These are phyloP conservation scores for Penicillium nordicum DNA, from an alignment of 2,329 filamentous ascomycete genomes.

Conservation along the genomic window DNA sequence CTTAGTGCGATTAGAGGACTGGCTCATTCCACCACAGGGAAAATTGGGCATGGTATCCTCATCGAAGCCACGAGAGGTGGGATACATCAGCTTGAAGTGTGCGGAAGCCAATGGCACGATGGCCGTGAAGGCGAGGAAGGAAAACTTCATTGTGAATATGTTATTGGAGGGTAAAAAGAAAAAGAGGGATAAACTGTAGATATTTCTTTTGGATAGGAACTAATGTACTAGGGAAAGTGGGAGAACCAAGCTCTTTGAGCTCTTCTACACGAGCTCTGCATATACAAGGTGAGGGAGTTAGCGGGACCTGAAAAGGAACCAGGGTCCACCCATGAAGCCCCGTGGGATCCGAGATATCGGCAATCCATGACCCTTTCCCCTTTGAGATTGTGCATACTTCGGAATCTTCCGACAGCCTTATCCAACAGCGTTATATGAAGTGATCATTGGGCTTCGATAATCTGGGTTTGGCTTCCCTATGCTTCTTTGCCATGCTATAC, in stretches of 20 bases:
- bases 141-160: conserved; percentile 29
- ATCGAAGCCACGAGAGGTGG: conserved; percentile 49
- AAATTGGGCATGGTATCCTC: conserved; percentile 47
- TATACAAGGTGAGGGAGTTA: not conserved
- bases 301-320: not conserved
- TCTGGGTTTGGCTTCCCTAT: not conserved
- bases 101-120: conserved; percentile 49
- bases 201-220: not conserved
- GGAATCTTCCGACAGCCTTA: not conserved
- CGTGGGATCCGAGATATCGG: not conserved
- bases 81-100: conserved; percentile 57
- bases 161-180: not conserved
- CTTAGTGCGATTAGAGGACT: conserved; percentile 45
- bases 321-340: not conserved
- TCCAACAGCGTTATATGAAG: not conserved
- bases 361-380: not conserved
- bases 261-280: not conserved
- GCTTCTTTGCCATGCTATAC: not conserved
- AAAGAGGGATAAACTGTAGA: not conserved
- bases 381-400: not conserved
- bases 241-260: not conserved
- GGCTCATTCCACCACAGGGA: conserved; percentile 52
- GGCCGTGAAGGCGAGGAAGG: conserved; percentile 37
- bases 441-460: not conserved
- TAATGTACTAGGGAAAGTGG: not conserved